Conservation (phyloP, 768 basidiomycete species). For the Mycena latifolia region DNA sequence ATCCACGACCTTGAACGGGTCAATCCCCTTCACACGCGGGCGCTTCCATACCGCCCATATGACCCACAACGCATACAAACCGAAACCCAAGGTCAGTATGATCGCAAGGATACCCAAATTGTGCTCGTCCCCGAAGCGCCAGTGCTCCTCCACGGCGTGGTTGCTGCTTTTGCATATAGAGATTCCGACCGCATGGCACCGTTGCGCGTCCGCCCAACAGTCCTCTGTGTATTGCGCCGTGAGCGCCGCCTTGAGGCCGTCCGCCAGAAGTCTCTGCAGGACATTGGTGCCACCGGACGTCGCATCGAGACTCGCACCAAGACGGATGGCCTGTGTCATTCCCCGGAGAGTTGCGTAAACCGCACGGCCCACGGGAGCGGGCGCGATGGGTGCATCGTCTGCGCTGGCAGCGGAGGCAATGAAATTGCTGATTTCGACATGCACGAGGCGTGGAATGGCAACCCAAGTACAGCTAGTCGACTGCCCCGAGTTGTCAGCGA, state of each 20-base stretch:
- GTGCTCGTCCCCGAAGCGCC: no score
- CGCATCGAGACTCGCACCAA: constrained; percentile 4
- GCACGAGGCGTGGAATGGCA: constrained; percentile 9
- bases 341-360: not conserved
- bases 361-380: constrained; percentile 7
- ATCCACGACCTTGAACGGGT: no score
- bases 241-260: constrained; percentile 25
- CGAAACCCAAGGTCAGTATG: no score
- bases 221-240: constrained; percentile 3
- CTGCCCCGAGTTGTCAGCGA: not conserved
- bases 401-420: not conserved
- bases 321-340: constrained; percentile 19
- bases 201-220: no score
- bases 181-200: not conserved
- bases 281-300: no score
- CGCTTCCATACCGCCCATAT: no score
- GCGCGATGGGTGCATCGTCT: not conserved
- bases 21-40: no score
- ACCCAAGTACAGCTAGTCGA: constrained; percentile 11
- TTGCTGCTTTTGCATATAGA: constrained; percentile 3
- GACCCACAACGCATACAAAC: no score
- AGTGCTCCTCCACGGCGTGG: not conserved
- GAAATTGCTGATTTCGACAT: constrained; percentile 2
- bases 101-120: no score
- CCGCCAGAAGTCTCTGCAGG: constrained; percentile 15